Base-by-base conservation (phyloP, 805 yeast species). In the Debaryomyces maramus region DNA sequence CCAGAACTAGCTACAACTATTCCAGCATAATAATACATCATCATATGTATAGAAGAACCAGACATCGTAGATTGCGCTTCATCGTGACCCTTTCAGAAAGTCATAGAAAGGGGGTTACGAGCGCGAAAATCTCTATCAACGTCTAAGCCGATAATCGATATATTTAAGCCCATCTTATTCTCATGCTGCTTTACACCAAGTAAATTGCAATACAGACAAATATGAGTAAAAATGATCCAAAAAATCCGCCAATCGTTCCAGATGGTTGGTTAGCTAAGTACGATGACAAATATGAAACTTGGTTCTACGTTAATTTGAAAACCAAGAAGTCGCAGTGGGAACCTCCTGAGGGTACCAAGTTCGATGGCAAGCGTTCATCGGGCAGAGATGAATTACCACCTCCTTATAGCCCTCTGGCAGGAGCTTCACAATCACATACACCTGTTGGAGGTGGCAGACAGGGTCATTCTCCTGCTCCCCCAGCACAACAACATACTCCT, bases 311-410 rank as follows among this genome's bases (percentile, higher is more conserved):
- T n/a, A 72, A 88, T 51, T 64, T 85, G 47, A 54, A 71, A 11
- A 77, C 87, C 10, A 83, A 85, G 44, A 69, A 78, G 49, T 87
- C 96, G 0, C 97, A 89, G 61, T 91, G 98, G 98, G 96, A 87
- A 38, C 79, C 81, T 10, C 97, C 97, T 11, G 43, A 26, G 23
- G 59, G 61, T 2, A 78, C 87, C 0, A 57, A 50, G 1, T 75
- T 76, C 56, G 35, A 24, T 14, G 32, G 16, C 15, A 41, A 37
- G 3, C 43, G 37, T 3, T 40, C 45, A 7, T 39, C 46, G 3
- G 28, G 15, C 11, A 8, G 15, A 6, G 52, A 43, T 3, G 63
- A 51, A 6, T 60, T 53, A 3, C 69, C 71, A 2, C 81, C 83
- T 6, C 78, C 78, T 2, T 60, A 56, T 53, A 62, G 45, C 45